Evolutionary conservation across 768 basidiomycete species (phyloP).

Genomic region (Russula sp.): DNA sequence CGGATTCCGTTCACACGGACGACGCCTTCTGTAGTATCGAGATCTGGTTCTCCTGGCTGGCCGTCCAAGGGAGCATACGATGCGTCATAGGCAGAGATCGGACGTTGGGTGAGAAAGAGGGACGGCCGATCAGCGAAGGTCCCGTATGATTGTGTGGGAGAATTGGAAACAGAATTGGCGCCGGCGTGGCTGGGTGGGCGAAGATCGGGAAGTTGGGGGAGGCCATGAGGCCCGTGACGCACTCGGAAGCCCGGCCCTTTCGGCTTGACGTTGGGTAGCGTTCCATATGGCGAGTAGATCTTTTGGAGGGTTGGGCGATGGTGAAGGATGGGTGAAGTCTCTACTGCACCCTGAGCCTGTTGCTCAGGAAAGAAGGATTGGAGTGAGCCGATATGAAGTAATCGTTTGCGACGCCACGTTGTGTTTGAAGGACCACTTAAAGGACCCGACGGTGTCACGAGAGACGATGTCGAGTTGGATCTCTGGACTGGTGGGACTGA

Average conservation of each 20-base stretch:
- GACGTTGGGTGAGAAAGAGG: slow-evolving; percentile 50
- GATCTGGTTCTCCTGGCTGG: slow-evolving; percentile 37
- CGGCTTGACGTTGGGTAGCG: slow-evolving; percentile 37
- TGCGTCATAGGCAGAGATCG: slow-evolving; percentile 73
- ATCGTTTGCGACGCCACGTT: slow-evolving; percentile 57
- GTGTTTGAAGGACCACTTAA: slow-evolving; percentile 53
- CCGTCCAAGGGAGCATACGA: slow-evolving; percentile 38
- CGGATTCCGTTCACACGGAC: slow-evolving; percentile 78
- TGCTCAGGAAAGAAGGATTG: slow-evolving; percentile 18
- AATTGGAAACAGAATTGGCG: slow-evolving; percentile 35
- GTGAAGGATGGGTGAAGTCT: slow-evolving; percentile 38
- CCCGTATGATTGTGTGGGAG: slow-evolving; percentile 37
- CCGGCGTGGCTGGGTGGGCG: slow-evolving; percentile 34
- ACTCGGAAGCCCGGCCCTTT: slow-evolving; percentile 34
- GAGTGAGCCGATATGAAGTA: slow-evolving; percentile 50
- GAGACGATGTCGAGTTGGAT: background rate
- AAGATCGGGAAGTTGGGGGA: slow-evolving; percentile 42
- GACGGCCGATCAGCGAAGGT: slow-evolving; percentile 36
- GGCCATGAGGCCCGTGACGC: slow-evolving; percentile 39
- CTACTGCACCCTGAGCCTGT: slow-evolving; percentile 33
- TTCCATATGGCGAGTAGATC: slow-evolving; percentile 51
- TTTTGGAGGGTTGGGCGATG: slow-evolving; percentile 32
- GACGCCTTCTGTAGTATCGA: slow-evolving; percentile 50
- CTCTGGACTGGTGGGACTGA: background rate
- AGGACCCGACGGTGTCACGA: slow-evolving; percentile 36